Conservation (phyloP, 1,139 yeast species). For the Taphrina deformans region DNA sequence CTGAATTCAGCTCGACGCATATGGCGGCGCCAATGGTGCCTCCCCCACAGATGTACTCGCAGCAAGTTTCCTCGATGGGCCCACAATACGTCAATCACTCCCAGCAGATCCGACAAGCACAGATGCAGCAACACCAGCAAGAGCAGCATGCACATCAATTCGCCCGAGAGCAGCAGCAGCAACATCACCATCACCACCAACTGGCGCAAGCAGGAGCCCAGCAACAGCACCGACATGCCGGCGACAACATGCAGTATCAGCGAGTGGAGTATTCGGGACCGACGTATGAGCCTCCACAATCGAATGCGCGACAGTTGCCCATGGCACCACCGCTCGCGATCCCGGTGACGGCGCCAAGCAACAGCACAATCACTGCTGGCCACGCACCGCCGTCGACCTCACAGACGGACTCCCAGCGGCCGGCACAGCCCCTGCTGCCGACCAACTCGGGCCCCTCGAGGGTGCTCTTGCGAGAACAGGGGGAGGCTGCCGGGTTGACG, state of each 20-base stretch:
- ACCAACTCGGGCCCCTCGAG: not conserved
- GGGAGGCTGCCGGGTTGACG: not conserved
- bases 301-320: conserved; percentile 1
- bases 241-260: not conserved
- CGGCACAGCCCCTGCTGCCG: not conserved
- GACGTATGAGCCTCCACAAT: not conserved
- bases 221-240: not conserved
- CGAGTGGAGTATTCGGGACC: not conserved
- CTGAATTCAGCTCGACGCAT: not conserved
- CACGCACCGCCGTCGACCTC: not conserved
- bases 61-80: not conserved
- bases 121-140: conserved; percentile 2
- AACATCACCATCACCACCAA: not conserved
- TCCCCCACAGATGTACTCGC: conserved; percentile 9
- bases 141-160: not conserved
- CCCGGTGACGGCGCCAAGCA: not conserved
- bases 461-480: not conserved
- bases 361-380: not conserved
- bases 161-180: conserved; percentile 1
- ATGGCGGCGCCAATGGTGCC: conserved; percentile 23
- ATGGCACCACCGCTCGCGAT: conserved; percentile 23
- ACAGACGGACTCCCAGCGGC: not conserved
- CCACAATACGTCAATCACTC: not conserved
- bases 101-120: not conserved
- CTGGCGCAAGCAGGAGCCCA: not conserved